Evolutionary conservation across 257 asterid genomes (phyloP), one percentile per base, ranked within the genome.

Genomic region (Nicotiana knightiana): DNA sequence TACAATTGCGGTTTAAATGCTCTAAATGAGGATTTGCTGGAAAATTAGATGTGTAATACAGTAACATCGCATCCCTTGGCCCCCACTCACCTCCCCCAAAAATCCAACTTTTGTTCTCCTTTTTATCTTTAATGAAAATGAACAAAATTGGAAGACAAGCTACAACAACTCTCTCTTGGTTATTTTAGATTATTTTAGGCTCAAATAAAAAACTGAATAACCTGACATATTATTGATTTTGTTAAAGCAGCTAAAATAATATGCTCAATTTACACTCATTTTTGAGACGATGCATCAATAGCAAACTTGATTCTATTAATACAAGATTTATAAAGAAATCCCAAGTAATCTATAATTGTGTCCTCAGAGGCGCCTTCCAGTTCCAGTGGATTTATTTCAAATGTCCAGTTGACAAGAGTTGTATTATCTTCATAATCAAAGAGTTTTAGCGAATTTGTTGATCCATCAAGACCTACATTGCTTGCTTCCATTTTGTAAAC

Each of bases 401-500:
- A 91, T 57, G n/a, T 78, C 97, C 97, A 90, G 67, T 87, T 81
- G 32, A 91, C 90, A 0, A 90, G 85, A 58, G 95, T 93, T 21
- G 93, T 85, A 59, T 79, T 89, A 26, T 84, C 87, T 9, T 89
- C 90, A 58, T 91, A 91, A 28, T 87, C 87, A 9, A 53, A 57
- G 28, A 93, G 91, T 21, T 80, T 89, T 43, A 91, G 66, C 28
- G 91, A 90, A 83, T 91, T 91, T 16, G 87, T 80, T 26, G 92
- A 89, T 32, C 95, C 94, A 86, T 91, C 97, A 64, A 91, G 81
- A 2, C 95, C 97, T 18, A 91, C 89, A 88, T 91, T 93, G 88
- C 93, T 89, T 67, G 95, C 90, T 81, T 88, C 93, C 93, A 90
- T 86, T 73, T 26, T 82, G 82, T 91, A 91, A 30, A 63, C 64